A percentile compares a stretch with the other conserved stretches of the same genome.
These are phyloP conservation scores for Trichoderma pleuroti DNA, from an alignment of 2,329 filamentous ascomycete species.

Conservation along the genomic window DNA sequence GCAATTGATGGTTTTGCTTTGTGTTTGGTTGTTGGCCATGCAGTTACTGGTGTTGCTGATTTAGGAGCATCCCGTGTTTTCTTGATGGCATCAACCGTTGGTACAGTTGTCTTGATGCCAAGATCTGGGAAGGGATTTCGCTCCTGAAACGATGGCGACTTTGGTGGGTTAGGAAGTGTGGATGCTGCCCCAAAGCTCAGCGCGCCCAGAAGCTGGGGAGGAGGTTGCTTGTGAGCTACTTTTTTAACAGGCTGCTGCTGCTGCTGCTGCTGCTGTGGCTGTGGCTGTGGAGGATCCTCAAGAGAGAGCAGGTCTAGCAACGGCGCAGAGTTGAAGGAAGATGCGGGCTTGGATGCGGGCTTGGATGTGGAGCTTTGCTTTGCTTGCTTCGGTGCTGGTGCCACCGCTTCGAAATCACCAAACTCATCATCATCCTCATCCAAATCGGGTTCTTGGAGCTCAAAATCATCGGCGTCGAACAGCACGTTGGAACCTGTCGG, in stretches of 20 bases:
- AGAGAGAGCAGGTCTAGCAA: slow-evolving; percentile 42
- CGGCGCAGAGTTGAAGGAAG: slow-evolving; percentile 25
- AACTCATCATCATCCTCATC: slow-evolving; percentile 56
- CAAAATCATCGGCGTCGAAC: slow-evolving; percentile 62
- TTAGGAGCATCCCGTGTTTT: slow-evolving; percentile 24
- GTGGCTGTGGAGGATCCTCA: slow-evolving; percentile 30
- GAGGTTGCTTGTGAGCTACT: slow-evolving; percentile 25
- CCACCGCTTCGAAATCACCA: slow-evolving; percentile 57
- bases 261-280: slow-evolving; percentile 25
- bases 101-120: slow-evolving; percentile 43
- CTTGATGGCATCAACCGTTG: slow-evolving; percentile 35
- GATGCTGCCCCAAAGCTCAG: slow-evolving; percentile 30
- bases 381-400: slow-evolving; percentile 21
- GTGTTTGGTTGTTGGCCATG: slow-evolving; percentile 37
- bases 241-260: slow-evolving; percentile 20
- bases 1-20: slow-evolving; percentile 25
- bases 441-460: slow-evolving; percentile 38
- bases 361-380: neutral
- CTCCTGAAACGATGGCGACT: slow-evolving; percentile 51
- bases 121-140: slow-evolving; percentile 52
- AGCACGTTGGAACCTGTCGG: slow-evolving; percentile 52
- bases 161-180: slow-evolving; percentile 45
- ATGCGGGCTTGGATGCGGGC: neutral
- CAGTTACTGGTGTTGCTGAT: slow-evolving; percentile 38
- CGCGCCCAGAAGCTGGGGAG: slow-evolving; percentile 31